These are phyloP conservation scores for Aspergillus sojae DNA, from an alignment of 2,329 filamentous ascomycete species.

Conservation along the genomic window DNA sequence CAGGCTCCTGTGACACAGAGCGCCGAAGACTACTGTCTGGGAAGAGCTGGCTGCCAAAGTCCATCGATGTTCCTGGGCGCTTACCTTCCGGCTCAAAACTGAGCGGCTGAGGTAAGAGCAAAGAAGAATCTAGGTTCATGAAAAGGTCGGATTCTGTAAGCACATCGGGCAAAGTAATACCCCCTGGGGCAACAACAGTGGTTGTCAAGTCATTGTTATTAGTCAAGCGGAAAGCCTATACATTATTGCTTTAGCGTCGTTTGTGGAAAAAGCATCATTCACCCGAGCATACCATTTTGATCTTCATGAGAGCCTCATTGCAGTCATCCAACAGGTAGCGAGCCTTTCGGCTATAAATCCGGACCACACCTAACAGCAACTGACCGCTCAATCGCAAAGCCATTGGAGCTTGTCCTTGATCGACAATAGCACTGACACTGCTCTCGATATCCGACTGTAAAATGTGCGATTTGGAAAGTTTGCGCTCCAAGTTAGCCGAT, in stretches of 20 bases:
- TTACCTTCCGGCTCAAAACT: slow-evolving; percentile 41
- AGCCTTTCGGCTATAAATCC: slow-evolving; percentile 97
- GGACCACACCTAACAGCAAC: slow-evolving; percentile 89
- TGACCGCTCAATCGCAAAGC: slow-evolving; percentile 92
- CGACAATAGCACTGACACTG: slow-evolving; percentile 94
- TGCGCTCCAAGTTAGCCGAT: slow-evolving; percentile 96
- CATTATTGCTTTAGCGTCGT: slow-evolving; percentile 35
- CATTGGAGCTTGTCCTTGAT: slow-evolving; percentile 89
- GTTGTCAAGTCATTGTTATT: slow-evolving; percentile 95
- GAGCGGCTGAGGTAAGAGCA: slow-evolving; percentile 76
- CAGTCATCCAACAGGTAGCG: slow-evolving; percentile 96
- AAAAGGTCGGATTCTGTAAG: slow-evolving; percentile 93
- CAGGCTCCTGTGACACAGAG: slow-evolving; percentile 52
- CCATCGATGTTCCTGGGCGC: slow-evolving; percentile 41
- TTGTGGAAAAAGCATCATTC: background rate
- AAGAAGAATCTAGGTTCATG: slow-evolving; percentile 78
- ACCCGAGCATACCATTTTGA: slow-evolving; percentile 78
- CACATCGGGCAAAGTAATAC: slow-evolving; percentile 85
- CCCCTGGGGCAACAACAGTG: slow-evolving; percentile 77
- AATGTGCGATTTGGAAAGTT: slow-evolving; percentile 95
- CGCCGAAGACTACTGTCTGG: slow-evolving; percentile 62
- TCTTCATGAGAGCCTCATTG: slow-evolving; percentile 95
- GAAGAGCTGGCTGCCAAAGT: slow-evolving; percentile 77
- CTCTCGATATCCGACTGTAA: slow-evolving; percentile 91
- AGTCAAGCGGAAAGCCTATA: slow-evolving; percentile 85